Evolutionary conservation across 2,329 filamentous ascomycete genomes (phyloP), one percentile per base, ranked within the genome.

Genomic region (Sphaerulina populicola): DNA sequence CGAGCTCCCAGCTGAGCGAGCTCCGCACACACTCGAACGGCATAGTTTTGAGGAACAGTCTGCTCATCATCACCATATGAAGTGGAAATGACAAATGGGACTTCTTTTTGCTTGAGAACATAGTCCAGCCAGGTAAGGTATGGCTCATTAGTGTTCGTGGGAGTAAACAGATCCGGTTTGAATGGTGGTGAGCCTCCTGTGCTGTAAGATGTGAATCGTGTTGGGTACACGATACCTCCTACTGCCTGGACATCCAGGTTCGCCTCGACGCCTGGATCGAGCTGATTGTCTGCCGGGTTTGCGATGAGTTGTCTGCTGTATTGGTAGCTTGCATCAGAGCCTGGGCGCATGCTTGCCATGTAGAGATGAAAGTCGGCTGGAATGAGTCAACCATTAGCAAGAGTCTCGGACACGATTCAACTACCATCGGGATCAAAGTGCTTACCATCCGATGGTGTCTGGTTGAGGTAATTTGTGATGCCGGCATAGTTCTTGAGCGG

Each of bases 21-120:
- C 60, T 81, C 69, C 53, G 77, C 75, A 70, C 82, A 86, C 12
- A 84, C 79, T 40, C 74, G 74, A 40, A 71, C 68, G 10, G 78
- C 77, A 60, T 85, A 86, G 29, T 74, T 72, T 2, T 69, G 61
- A 0, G 82, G 82, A 0, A 85, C 71, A 2, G 73, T 76, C 61
- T 83, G 78, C 65, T 86, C 83, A 45, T 79, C 75, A 53, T 85
- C 81, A 43, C 80, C 81, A 61, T 86, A 86, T 0, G 80, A 83
- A 6, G 78, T 81, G 41, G 75, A 78, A 60, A 86, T 75, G 12
- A 80, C 76, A 51, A 79, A 76, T 0, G 83, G 82, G 1, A 85
- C 71, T 15, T 77, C 66, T 0, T 66, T 60, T 47, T 76, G 74
- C 1, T 72, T 66, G n/a, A 82, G 74, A 2, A 85, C 62, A 65